phyloP scores from a whole-genome alignment of 2,329 filamentous ascomycete species.

The Metarhizium sp. region DNA sequence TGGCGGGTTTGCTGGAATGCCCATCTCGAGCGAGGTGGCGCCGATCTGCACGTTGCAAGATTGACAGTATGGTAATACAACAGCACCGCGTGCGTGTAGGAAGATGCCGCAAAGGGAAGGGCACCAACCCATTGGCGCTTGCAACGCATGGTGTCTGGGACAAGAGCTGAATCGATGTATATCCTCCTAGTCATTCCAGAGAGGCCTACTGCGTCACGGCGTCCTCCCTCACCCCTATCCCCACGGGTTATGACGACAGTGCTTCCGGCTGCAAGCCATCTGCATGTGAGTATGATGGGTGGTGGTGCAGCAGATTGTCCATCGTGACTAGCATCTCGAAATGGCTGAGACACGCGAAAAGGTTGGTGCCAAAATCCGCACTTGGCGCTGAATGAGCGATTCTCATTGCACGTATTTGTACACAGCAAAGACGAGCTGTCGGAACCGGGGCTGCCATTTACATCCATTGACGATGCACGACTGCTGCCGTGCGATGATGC shows the following conservation, averaged over 20 bases:
- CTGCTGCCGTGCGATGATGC: not conserved
- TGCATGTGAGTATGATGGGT: not conserved
- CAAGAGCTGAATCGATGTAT: too few relatives aligned
- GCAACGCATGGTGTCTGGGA: not conserved
- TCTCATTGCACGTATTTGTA: not conserved
- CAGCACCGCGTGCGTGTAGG: too few relatives aligned
- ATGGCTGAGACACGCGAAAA: not conserved
- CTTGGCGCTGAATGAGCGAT: not conserved
- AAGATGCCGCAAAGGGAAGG: too few relatives aligned
- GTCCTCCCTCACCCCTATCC: not conserved
- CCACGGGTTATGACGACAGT: not conserved
- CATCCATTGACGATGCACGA: not conserved
- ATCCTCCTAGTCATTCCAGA: too few relatives aligned
- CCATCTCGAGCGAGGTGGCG: not conserved
- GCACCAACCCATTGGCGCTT: not conserved
- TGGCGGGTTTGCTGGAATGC: not conserved
- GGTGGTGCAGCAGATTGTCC: not conserved
- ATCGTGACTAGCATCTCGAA: not conserved
- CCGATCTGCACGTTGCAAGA: not conserved
- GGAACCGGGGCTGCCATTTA: not conserved
- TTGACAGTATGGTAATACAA: not conserved
- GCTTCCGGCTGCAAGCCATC: not conserved
- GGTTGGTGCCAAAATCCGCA: not conserved
- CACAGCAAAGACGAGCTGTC: not conserved
- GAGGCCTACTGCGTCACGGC: too few relatives aligned